Base-by-base conservation (phyloP, 1,139 yeast genomes). In the Sugiyamaella japonica region DNA sequence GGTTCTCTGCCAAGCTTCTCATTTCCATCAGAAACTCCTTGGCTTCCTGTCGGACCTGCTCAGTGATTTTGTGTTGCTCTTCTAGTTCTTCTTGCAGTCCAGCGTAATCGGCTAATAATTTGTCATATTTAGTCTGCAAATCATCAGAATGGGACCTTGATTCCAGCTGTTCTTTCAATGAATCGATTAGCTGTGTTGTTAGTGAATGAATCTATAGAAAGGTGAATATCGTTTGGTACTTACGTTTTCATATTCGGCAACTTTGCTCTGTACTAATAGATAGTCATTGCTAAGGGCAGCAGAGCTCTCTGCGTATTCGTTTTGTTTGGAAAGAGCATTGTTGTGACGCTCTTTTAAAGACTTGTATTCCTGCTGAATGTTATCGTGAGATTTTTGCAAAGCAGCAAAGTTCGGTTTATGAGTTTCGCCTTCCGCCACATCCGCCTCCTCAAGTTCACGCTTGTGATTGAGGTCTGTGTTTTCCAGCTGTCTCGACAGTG, bases 21-120 rank as follows among this genome's bases (percentile, higher is more conserved):
- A 75, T 73, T 54, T 75, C 78, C 13, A 61, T 63, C 41, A 75
- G 61, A 55, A 74, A 71, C n/a, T 62, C 67, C 7, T 70, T 63
- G 1, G 78, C 77, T 57, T 75, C 78, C 3, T 64, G 59, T n/a
- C 75, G 67, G 20, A 75, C 77, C 56, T 73, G 72, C 25, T 72
- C 74, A 0, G 76, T 73, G 10, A 73, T 65, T 32, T 58, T 58
- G 43, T 70, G 73, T 59, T 73, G 76, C 47, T 66, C 66, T 34
- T 62, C 66, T 12, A 73, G 61, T 55, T 72, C 73, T 39, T 53
- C 53, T 41, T 61, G 59, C 15, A 68, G 58, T 17, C 34, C 38
- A 2, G 37, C 10, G 23, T 46, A 50, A 20, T 63, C 65, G 17
- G 51, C 54, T 28, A 55, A 51, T 20, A 66, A 59, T 16, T 57